A percentile compares a stretch with the other conserved stretches of the same genome.
Evolutionary conservation across 2,329 filamentous ascomycete species (phyloP).

Genomic region (Arthroderma uncinatum): DNA sequence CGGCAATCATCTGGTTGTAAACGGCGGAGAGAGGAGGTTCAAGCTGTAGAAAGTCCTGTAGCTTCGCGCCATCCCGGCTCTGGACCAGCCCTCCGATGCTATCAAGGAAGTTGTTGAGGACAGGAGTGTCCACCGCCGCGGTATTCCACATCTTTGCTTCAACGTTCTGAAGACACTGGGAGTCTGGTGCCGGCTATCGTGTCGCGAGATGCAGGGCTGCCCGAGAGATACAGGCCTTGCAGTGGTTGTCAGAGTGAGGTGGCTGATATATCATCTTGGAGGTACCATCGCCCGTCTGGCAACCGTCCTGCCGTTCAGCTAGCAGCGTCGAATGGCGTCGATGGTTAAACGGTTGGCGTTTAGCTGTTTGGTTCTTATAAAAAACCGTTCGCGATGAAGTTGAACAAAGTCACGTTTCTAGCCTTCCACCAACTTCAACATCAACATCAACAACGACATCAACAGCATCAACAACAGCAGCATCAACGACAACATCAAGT

Average conservation of each 20-base stretch:
- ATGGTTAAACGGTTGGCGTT: too few relatives aligned
- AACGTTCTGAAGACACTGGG: too few relatives aligned
- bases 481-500: too few relatives aligned
- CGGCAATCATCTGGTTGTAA: conserved; percentile 56
- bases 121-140: conserved; percentile 41
- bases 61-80: conserved; percentile 50
- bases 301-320: too few relatives aligned
- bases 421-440: too few relatives aligned
- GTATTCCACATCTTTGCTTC: conserved; percentile 11
- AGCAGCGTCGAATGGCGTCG: too few relatives aligned
- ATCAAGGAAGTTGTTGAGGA: conserved; percentile 56
- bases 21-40: conserved; percentile 58
- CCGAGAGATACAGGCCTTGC: too few relatives aligned
- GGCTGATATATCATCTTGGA: not conserved
- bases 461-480: too few relatives aligned
- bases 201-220: not conserved
- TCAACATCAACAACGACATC: too few relatives aligned
- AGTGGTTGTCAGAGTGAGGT: not conserved
- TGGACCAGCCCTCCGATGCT: conserved; percentile 53
- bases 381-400: too few relatives aligned
- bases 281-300: not conserved
- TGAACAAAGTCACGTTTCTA: too few relatives aligned
- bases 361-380: too few relatives aligned
- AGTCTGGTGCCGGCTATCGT: not conserved
- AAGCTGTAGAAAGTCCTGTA: conserved; percentile 62